A percentile compares a stretch with the other conserved stretches of the same genome.
Evolutionary conservation across 2,329 filamentous ascomycete genomes (phyloP).

Genomic region (Drechslerella stenobrocha): DNA sequence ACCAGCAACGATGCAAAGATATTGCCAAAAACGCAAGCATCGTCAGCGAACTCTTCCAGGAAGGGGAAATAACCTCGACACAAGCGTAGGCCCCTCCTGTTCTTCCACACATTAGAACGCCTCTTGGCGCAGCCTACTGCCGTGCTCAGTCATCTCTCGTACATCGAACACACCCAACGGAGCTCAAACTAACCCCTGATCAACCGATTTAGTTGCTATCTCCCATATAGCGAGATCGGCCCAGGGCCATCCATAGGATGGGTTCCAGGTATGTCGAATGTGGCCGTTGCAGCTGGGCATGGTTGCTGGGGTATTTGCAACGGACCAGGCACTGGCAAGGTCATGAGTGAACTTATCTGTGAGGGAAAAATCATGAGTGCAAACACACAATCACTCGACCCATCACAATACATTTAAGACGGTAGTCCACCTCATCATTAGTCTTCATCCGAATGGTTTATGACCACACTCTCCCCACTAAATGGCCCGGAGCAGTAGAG

Average conservation of each 20-base stretch:
- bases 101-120: no score
- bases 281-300: slow-evolving; percentile 85
- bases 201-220: slow-evolving; percentile 66
- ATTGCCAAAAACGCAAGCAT: slow-evolving; percentile 75
- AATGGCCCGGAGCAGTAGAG: no score
- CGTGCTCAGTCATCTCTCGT: no score
- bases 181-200: not conserved
- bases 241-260: slow-evolving; percentile 76
- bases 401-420: slow-evolving; percentile 60
- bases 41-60: slow-evolving; percentile 67
- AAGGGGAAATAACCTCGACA: slow-evolving; percentile 70
- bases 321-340: slow-evolving; percentile 79
- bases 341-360: slow-evolving; percentile 78
- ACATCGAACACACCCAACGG: no score
- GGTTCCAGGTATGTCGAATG: slow-evolving; percentile 69
- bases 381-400: slow-evolving; percentile 68
- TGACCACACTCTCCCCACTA: no score
- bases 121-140: no score
- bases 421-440: no score
- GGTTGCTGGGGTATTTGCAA: slow-evolving; percentile 99
- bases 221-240: slow-evolving; percentile 70
- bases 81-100: slow-evolving; percentile 64
- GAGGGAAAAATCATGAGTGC: slow-evolving; percentile 72
- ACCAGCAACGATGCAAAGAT: slow-evolving; percentile 77
- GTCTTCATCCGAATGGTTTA: no score